Evolutionary conservation across 75 land plant genomes (phyloP).

Genomic region (Pinus taeda): DNA sequence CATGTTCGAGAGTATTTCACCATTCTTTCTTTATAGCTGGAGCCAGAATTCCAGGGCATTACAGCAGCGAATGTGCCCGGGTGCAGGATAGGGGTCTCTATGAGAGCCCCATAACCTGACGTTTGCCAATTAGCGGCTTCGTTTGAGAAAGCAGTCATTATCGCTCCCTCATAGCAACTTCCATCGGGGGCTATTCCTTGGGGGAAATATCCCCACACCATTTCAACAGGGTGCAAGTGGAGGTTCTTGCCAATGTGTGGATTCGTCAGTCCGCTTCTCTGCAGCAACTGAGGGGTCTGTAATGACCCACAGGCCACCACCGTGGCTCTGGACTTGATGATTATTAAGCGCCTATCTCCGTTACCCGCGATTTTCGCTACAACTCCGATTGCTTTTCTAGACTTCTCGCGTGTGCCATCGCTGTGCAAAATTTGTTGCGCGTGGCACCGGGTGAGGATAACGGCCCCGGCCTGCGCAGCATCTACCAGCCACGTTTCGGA

Average conservation of each 20-base stretch:
- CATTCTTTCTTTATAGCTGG: constrained; percentile 25
- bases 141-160: constrained; percentile 24
- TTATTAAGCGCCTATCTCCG: neutral
- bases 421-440: constrained; percentile 42
- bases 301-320: constrained; percentile 33
- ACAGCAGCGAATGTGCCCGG: constrained; percentile 17
- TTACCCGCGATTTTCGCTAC: constrained; percentile 18
- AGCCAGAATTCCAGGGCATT: constrained; percentile 25
- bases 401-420: neutral
- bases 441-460: constrained; percentile 55
- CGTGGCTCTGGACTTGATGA: constrained; percentile 25
- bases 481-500: constrained; percentile 82
- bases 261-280: constrained; percentile 27
- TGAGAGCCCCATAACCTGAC: constrained; percentile 10
- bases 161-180: constrained; percentile 29
- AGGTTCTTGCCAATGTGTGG: constrained; percentile 35
- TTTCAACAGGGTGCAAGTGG: constrained; percentile 31
- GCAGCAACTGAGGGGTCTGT: constrained; percentile 30
- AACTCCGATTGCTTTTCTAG: constrained; percentile 2
- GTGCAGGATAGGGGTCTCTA: constrained; percentile 23
- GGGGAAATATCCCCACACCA: constrained; percentile 42
- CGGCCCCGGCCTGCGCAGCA: constrained; percentile 51
- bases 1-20: constrained; percentile 26
- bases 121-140: neutral
- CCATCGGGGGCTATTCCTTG: constrained; percentile 15